These are phyloP conservation scores for Fabrea salina DNA, from an alignment of 169 alveolate species.

Conservation along the genomic window DNA sequence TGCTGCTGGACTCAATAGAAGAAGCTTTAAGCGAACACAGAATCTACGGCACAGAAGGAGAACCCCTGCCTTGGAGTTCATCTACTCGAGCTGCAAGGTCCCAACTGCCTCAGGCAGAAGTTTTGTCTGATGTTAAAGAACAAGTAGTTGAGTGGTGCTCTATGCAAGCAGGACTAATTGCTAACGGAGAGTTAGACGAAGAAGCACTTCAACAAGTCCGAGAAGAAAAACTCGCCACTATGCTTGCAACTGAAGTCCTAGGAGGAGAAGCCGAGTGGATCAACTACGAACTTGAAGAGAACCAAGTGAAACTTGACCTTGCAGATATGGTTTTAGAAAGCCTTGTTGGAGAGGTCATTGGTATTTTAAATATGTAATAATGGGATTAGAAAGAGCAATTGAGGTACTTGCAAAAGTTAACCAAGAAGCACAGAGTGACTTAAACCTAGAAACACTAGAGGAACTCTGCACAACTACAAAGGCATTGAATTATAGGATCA, in stretches of 20 bases:
- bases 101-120: too few species aligned
- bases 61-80: constrained; percentile 73
- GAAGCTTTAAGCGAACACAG: constrained; percentile 59
- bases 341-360: constrained; percentile 31
- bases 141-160: neutral
- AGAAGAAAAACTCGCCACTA: constrained; percentile 53
- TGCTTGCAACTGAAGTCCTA: constrained; percentile 50
- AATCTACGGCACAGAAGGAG: constrained; percentile 62
- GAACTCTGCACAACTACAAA: too few species aligned
- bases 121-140: neutral
- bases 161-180: constrained; percentile 16
- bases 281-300: constrained; percentile 62
- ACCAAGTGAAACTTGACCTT: constrained; percentile 54
- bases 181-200: constrained; percentile 17
- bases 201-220: constrained; percentile 52
- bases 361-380: too few species aligned
- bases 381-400: too few species aligned
- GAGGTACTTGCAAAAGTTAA: too few species aligned
- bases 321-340: constrained; percentile 53
- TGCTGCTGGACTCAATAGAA: constrained; percentile 63
- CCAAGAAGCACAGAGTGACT: too few species aligned
- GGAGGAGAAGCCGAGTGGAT: constrained; percentile 49
- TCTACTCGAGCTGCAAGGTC: too few species aligned
- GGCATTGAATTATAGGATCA: too few species aligned
- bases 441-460: too few species aligned